Base-by-base conservation (phyloP, 352 stramenopile genomes). In the Blastocystis sp. region DNA sequence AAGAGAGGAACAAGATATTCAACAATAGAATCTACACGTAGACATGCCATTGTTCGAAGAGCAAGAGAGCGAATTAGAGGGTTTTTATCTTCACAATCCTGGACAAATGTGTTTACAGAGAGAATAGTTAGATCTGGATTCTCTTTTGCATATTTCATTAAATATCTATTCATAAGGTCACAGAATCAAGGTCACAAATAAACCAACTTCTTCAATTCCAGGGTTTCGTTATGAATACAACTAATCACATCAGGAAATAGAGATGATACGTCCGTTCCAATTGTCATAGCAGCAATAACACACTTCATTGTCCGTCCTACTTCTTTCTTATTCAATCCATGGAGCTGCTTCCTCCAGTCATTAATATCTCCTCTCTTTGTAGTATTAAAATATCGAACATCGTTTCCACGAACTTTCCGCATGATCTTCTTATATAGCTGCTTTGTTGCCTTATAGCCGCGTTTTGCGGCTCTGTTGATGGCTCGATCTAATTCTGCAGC, bases 121-220 rank as follows among this genome's bases (percentile, higher is more conserved):
- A 99, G 90, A 52, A 99, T 93, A 9, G 97, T 98, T 66, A 99
- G 90, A 78, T 99, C 96, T 7, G 96, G 96, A 87, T 99, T 97
- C 87, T 93, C 98, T 92, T 98, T 98, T 90, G 97, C 96, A 90
- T 99, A 99, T 91, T 99, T 99, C 90, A 99, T 98, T 51, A 99
- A 90, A 90, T 99, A 99, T 42, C 71, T 83, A 83, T 5, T 6
- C 16, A 35, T 57, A 43, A 83, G 21, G 1, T 11, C n/a, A 4
- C 9, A 1, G 0, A 63, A 43, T 19, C 14, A 46, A 14, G 1
- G 14, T 29, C 98, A 99, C 32, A 99, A 89, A 90, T 99, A 99
- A 57, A 99, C 97, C 24, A 99, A 91, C 88, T 99, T 98, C 90
- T 99, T 99, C 51, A 98, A 90, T 89, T 98, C 96, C 24, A 87